Conservation (phyloP, 805 yeast genomes). For the Gaillardinia entomophila region DNA sequence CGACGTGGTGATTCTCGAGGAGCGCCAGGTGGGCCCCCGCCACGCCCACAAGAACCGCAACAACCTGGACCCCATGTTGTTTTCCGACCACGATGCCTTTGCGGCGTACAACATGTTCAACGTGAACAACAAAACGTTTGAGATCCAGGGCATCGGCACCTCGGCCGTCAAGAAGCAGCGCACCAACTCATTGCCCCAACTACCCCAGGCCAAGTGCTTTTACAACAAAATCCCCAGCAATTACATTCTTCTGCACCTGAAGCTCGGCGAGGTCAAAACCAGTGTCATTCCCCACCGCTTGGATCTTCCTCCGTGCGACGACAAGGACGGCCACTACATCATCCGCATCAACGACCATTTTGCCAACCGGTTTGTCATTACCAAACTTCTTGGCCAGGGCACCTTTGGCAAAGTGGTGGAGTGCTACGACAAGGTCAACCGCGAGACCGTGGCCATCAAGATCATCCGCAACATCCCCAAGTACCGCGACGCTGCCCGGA, state of each 20-base stretch:
- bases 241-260: conserved; percentile 30
- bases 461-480: conserved; percentile 89
- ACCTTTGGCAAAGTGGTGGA: conserved; percentile 88
- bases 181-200: conserved; percentile 39
- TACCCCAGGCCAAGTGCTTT: conserved; percentile 39
- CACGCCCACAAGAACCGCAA: conserved; percentile 15
- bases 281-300: conserved; percentile 32
- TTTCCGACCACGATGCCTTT: conserved; percentile 32
- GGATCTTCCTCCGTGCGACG: conserved; percentile 43
- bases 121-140: conserved; percentile 23
- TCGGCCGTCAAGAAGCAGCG: conserved; percentile 28
- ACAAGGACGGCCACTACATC: conserved; percentile 70
- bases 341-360: conserved; percentile 53
- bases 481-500: conserved; percentile 92
- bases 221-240: conserved; percentile 33
- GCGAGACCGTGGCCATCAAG: conserved; percentile 77
- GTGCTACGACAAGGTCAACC: conserved; percentile 62
- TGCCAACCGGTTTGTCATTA: conserved; percentile 71
- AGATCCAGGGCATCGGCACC: conserved; percentile 1
- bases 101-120: conserved; percentile 40
- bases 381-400: conserved; percentile 78
- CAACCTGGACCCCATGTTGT: conserved; percentile 31
- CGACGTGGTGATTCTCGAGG: conserved; percentile 33
- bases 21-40: conserved; percentile 16
- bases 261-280: conserved; percentile 35